Base-by-base conservation (phyloP, 768 basidiomycete genomes). In the Mycena belliarum region DNA sequence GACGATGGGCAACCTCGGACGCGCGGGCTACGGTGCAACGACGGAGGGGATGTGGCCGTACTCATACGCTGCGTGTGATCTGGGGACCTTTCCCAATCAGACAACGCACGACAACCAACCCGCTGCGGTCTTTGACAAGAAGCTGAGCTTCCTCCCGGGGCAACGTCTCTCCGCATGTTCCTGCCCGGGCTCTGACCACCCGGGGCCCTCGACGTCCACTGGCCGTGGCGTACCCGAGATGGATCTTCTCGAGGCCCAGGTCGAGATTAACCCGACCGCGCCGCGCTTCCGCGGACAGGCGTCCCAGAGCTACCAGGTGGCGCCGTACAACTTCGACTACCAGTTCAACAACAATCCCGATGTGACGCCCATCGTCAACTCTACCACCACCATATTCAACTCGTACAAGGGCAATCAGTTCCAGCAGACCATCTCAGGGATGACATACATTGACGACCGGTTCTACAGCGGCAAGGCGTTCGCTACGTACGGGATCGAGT, bases 21-120 rank as follows among this genome's bases (percentile, higher is more conserved):
- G 93, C 43, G 85, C 93, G 0, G 93, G 93, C 11, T 94, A 90
- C 68, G 75, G 83, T 8, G 90, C 86, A 0, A 85, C 90, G 2
- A 88, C 88, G 1, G 91, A 94, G 46, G 93, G 93, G 4, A 80
- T 80, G 60, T 91, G 91, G 89, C 91, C 91, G 2, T 93, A 92
- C 72, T 77, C 48, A 71, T 77, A 87, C 57, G 75, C 82, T 58
- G 72, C 79, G 0, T 93, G 91, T 67, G 91, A 94, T 60, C 75
- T 90, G 3, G 92, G 91, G 1, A 92, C 90, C 2, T 77, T 91
- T 40, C 78, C 81, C 2, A 93, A 93, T 65, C 91, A 93, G 66
- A 86, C 88, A 1, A 55, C 64, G 23, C 60, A 66, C 2, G 76
- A 86, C 65, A 64, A 69, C 21, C 85, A 88, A 6, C 66, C 24